phyloP scores from a whole-genome alignment of 352 stramenopile genomes.

The Pythium brachiatum region DNA sequence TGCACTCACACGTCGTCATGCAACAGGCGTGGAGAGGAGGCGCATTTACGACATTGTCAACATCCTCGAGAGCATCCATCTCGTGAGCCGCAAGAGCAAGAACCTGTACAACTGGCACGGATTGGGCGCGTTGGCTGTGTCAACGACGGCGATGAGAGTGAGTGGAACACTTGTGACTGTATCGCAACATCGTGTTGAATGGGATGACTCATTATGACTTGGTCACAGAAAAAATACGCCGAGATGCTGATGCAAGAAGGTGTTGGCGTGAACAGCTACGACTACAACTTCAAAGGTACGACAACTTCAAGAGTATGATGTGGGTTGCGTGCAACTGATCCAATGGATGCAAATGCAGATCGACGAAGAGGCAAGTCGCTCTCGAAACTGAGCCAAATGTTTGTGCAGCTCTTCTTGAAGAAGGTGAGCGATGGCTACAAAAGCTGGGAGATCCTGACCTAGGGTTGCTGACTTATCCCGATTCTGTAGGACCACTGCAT shows the following conservation, averaged over 20 bases:
- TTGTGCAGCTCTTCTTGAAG: constrained; percentile 94
- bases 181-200: background rate
- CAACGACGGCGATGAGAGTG: constrained; percentile 77
- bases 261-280: constrained; percentile 29
- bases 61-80: constrained; percentile 94
- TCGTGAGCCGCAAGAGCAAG: constrained; percentile 95
- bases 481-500: constrained; percentile 72
- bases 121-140: constrained; percentile 55
- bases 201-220: background rate
- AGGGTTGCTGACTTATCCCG: too few relatives aligned
- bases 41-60: constrained; percentile 99
- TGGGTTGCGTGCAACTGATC: too few relatives aligned
- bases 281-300: constrained; percentile 65
- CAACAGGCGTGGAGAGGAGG: constrained; percentile 84
- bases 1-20: background rate
- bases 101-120: constrained; percentile 95
- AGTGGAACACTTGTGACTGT: background rate
- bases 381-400: constrained; percentile 92
- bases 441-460: too few relatives aligned
- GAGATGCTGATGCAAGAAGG: constrained; percentile 34
- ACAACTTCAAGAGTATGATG: background rate
- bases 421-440: constrained; percentile 40
- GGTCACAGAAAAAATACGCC: constrained; percentile 29
- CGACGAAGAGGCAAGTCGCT: constrained; percentile 83
- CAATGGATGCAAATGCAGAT: constrained; percentile 30